Conservation (phyloP, 768 basidiomycete species). For the Dacryopinax primogenitus region DNA sequence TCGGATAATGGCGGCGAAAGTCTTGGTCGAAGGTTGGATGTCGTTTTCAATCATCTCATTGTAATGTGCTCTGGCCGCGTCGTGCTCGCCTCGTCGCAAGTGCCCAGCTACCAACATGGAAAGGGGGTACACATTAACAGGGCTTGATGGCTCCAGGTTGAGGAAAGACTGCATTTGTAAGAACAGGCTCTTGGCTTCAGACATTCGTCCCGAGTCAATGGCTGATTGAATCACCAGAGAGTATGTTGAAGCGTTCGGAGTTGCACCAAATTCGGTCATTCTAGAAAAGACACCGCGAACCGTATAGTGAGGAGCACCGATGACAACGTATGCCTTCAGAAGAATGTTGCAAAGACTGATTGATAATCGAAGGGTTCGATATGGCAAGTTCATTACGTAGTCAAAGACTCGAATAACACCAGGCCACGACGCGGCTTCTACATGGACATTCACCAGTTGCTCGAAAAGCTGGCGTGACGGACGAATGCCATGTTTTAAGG, state of each 20-base stretch:
- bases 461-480: constrained; percentile 56
- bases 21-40: constrained; percentile 53
- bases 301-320: constrained; percentile 59
- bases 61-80: constrained; percentile 50
- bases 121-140: constrained; percentile 33
- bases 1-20: constrained; percentile 53
- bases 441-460: constrained; percentile 69
- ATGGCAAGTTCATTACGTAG: constrained; percentile 33
- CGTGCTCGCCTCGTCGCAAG: constrained; percentile 41
- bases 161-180: constrained; percentile 48
- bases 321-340: constrained; percentile 68
- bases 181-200: constrained; percentile 52
- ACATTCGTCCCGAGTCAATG: constrained; percentile 56
- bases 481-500: constrained; percentile 45
- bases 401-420: constrained; percentile 61
- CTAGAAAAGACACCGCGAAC: constrained; percentile 48
- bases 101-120: constrained; percentile 67
- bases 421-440: constrained; percentile 66
- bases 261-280: constrained; percentile 37
- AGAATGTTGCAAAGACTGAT: constrained; percentile 64
- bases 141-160: constrained; percentile 14
- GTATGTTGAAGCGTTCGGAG: constrained; percentile 54
- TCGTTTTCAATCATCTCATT: constrained; percentile 56
- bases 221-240: constrained; percentile 68
- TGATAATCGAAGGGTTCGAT: constrained; percentile 27